phyloP scores from a whole-genome alignment of 148 eudicot species.

The Polygonum aviculare region DNA sequence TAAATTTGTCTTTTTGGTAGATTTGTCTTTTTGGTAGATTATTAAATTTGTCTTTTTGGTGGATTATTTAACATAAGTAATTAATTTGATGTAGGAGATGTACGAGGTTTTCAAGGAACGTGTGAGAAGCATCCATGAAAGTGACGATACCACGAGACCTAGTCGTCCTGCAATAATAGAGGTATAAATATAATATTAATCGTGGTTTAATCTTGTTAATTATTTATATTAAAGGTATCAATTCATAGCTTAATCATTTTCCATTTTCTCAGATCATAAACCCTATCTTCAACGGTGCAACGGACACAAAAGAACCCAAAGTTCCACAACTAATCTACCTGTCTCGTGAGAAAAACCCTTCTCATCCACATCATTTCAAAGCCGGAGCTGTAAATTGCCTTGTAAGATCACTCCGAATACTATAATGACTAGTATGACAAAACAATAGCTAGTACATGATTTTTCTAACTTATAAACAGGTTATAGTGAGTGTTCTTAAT shows the following conservation, averaged over 20 bases:
- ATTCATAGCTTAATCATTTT: background rate
- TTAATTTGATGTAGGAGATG: constrained; percentile 23
- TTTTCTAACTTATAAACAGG: no score
- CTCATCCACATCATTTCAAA: constrained; percentile 31
- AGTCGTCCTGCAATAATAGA: constrained; percentile 29
- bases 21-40: no score
- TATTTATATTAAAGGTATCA: no score
- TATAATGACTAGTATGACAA: background rate
- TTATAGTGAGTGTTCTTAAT: no score
- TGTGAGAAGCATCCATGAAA: constrained; percentile 12
- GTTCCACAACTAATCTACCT: constrained; percentile 36
- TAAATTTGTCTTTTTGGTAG: no score
- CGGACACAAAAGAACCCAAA: constrained; percentile 9
- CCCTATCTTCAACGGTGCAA: background rate
- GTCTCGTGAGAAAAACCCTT: constrained; percentile 35
- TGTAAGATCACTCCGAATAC: constrained; percentile 10
- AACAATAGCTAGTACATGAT: background rate
- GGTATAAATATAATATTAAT: constrained; percentile 10
- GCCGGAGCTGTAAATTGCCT: constrained; percentile 43
- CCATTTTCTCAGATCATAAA: constrained; percentile 34
- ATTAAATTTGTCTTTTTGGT: no score
- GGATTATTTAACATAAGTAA: no score
- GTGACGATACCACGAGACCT: constrained; percentile 15
- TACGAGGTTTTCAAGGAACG: constrained; percentile 37
- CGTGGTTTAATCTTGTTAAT: no score